phyloP scores from a whole-genome alignment of 441 rosid genomes.

The Gossypium lobatum region DNA sequence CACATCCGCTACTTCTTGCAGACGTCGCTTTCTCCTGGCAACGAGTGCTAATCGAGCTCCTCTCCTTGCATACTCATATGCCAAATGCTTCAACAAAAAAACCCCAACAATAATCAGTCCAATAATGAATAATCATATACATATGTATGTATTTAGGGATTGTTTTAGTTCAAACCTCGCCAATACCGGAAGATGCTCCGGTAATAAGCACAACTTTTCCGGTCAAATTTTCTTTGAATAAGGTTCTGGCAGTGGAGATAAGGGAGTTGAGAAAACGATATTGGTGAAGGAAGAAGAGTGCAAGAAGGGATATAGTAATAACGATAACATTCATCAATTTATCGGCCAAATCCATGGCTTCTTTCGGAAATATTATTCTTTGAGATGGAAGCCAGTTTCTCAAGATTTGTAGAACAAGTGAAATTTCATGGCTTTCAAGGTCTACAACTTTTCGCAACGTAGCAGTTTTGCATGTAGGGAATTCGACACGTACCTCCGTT shows the following conservation, averaged over 20 bases:
- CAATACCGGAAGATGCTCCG: conserved; percentile 67
- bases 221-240: conserved; percentile 36
- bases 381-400: background rate
- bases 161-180: conserved; percentile 34
- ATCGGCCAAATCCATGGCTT: conserved; percentile 29
- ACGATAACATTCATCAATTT: conserved; percentile 17
- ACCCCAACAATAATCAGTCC: background rate
- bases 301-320: conserved; percentile 10
- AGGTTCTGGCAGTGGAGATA: conserved; percentile 13
- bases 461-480: conserved; percentile 19
- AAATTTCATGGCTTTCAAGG: background rate
- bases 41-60: conserved; percentile 43
- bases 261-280: conserved; percentile 26
- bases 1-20: conserved; percentile 27
- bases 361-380: no score
- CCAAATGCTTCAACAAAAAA: conserved; percentile 28
- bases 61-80: conserved; percentile 37
- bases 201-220: conserved; percentile 64
- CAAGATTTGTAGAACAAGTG: background rate
- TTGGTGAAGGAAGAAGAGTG: conserved; percentile 27
- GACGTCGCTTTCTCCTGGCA: conserved; percentile 36
- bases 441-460: conserved; percentile 15
- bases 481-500: conserved; percentile 15
- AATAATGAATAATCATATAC: no score
- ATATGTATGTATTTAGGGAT: background rate